Base-by-base conservation (phyloP, 1,139 yeast genomes). In the Williopsis jadinii region DNA sequence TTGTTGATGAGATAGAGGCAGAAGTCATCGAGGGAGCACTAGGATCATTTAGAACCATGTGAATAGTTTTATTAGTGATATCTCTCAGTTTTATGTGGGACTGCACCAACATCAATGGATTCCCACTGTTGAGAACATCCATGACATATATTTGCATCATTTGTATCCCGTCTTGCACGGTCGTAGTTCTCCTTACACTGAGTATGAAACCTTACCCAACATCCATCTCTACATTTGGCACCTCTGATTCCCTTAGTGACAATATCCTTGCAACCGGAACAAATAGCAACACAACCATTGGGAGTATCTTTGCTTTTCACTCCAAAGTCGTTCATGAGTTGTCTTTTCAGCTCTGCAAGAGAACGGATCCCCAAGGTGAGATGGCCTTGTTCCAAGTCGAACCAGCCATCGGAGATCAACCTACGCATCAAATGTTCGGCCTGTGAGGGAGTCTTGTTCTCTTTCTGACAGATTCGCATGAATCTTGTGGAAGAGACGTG, bases 1-100 rank as follows among this genome's bases (percentile, higher is more conserved):
- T 90, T 5, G 56, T 92, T 4, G 97, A 92, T 59, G 96, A 92
- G 61, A 75, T 87, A 0, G 94, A 85, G 46, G 85, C 79, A 34
- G 80, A 75, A 43, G 72, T 34, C 11, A 41, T 51, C 6, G 45
- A 46, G n/a, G 44, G 41, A 13, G 43, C 6, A 19, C 6, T 19
- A 19, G 24, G 24, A 19, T 19, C 24, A 19, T 19, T 19, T 19
- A 19, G 24, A 19, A 19, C 6, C 24, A 19, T 19, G 24, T 19
- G 6, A 19, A 19, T 19, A 19, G 24, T 19, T 4, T 19, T 19
- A 19, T 19, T 19, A 19, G 24, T 5, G 6, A 4, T 19, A 6
- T 19, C 24, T 19, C 24, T 19, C 24, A 19, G 24, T 4, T 19
- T 19, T 19, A 19, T 6, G 24, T 19, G 24, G 6, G 4, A 19